Percentiles rank a stretch among this genome's conserved stretches.
Evolutionary conservation across 2,329 filamentous ascomycete genomes (phyloP).

Genomic region (Graphium sp.): DNA sequence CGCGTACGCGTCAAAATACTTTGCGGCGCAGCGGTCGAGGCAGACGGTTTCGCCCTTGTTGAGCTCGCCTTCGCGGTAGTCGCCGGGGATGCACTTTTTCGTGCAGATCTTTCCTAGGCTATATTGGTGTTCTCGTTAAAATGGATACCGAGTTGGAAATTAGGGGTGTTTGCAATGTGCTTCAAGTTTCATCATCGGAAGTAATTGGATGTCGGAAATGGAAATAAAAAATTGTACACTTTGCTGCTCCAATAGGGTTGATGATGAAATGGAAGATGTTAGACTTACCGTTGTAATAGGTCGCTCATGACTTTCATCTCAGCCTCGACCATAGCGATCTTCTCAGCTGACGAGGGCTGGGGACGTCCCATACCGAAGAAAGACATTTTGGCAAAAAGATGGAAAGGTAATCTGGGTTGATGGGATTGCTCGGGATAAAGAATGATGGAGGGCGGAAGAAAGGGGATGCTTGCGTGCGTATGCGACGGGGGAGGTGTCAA

Average conservation of each 20-base stretch:
- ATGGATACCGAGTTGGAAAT: not conserved
- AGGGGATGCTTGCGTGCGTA: no score
- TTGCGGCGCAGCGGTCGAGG: slow-evolving; percentile 89
- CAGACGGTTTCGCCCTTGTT: slow-evolving; percentile 99
- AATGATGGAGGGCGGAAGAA: no score
- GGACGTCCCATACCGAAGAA: slow-evolving; percentile 39
- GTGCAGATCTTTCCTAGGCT: slow-evolving; percentile 81
- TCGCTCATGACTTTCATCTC: slow-evolving; percentile 96
- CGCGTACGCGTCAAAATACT: slow-evolving; percentile 98
- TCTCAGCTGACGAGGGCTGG: slow-evolving; percentile 87
- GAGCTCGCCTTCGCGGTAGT: slow-evolving; percentile 90
- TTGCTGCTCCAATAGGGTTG: not conserved
- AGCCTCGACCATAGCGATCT: slow-evolving; percentile 89
- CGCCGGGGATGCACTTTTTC: slow-evolving; percentile 79
- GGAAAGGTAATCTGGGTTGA: no score
- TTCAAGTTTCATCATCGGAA: no score
- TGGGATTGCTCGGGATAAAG: no score
- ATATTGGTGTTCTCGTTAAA: slow-evolving; percentile 2
- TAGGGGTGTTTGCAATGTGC: no score
- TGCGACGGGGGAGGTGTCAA: no score
- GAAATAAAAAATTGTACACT: not conserved
- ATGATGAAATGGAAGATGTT: not conserved
- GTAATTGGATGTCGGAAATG: not conserved
- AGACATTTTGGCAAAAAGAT: slow-evolving; percentile 26
- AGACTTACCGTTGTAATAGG: slow-evolving; percentile 83